Evolutionary conservation across 2,329 filamentous ascomycete species (phyloP).

Genomic region (Didymella exigua): DNA sequence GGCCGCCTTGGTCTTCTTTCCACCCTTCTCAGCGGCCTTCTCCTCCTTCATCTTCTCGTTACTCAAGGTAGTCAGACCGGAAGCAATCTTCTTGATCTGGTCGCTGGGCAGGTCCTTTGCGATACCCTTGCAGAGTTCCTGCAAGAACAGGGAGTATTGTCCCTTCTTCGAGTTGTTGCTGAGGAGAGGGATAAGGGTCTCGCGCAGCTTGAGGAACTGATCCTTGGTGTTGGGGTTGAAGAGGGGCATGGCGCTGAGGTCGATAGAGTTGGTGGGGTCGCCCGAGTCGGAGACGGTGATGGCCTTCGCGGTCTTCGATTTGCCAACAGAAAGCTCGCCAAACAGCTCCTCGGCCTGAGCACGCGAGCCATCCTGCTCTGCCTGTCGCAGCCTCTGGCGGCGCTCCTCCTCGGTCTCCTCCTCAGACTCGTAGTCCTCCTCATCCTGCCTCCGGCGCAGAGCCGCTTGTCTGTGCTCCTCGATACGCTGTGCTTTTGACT

Average conservation of each 20-base stretch:
- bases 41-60: conserved; percentile 99
- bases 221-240: conserved; percentile 89
- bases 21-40: conserved; percentile 89
- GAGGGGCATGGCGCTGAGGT: conserved; percentile 78
- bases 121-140: conserved; percentile 88
- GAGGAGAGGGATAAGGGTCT: conserved; percentile 79
- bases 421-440: conserved; percentile 63
- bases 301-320: conserved; percentile 70
- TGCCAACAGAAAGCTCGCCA: conserved; percentile 72
- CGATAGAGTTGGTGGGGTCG: conserved; percentile 79
- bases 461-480: conserved; percentile 71
- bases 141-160: conserved; percentile 86
- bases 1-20: conserved; percentile 95
- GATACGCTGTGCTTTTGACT: conserved; percentile 84
- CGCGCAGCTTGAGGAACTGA: conserved; percentile 81
- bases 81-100: conserved; percentile 96
- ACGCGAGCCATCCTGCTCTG: conserved; percentile 87
- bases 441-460: conserved; percentile 63
- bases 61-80: conserved; percentile 81
- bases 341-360: conserved; percentile 92
- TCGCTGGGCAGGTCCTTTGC: conserved; percentile 86
- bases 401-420: conserved; percentile 75
- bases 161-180: conserved; percentile 79
- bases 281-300: conserved; percentile 71
- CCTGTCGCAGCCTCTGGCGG: conserved; percentile 74